Evolutionary conservation across 2,329 filamentous ascomycete genomes (phyloP).

Genomic region (Fusarium liriodendri): DNA sequence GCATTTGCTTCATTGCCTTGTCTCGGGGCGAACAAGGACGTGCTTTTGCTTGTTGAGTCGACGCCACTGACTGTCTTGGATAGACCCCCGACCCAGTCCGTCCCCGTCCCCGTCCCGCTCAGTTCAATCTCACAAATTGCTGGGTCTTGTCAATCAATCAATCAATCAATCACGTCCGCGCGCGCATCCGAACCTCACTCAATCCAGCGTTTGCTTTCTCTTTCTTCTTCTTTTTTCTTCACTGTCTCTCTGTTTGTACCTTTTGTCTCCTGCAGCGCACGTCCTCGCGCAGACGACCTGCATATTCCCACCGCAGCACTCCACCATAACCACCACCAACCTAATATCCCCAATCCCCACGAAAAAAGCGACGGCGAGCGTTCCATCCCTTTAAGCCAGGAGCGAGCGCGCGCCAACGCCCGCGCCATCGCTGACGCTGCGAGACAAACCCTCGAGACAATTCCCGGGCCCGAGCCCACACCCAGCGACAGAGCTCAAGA

Average conservation of each 20-base stretch:
- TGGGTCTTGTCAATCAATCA: background rate
- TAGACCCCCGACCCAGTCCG: background rate
- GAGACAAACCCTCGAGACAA: background rate
- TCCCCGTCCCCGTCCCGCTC: background rate
- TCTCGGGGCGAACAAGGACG: constrained; percentile 6
- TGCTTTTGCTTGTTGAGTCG: background rate
- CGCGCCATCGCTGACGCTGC: background rate
- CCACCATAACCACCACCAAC: background rate
- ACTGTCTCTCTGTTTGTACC: background rate
- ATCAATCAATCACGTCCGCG: background rate
- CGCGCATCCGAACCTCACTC: background rate
- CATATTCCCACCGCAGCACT: background rate
- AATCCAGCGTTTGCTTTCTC: background rate
- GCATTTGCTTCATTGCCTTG: background rate
- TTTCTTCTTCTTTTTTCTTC: background rate
- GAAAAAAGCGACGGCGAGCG: background rate
- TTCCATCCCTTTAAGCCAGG: constrained; percentile 2
- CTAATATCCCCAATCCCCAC: constrained; percentile 2
- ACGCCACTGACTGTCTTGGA: background rate
- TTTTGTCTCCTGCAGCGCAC: constrained; percentile 2
- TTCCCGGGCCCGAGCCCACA: background rate
- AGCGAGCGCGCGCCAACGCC: constrained; percentile 3
- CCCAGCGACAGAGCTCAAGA: background rate
- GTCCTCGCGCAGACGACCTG: background rate
- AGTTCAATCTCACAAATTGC: background rate